Conservation (phyloP, 1,284 basidiomycete genomes). For the Apiotrichum laibachii region DNA sequence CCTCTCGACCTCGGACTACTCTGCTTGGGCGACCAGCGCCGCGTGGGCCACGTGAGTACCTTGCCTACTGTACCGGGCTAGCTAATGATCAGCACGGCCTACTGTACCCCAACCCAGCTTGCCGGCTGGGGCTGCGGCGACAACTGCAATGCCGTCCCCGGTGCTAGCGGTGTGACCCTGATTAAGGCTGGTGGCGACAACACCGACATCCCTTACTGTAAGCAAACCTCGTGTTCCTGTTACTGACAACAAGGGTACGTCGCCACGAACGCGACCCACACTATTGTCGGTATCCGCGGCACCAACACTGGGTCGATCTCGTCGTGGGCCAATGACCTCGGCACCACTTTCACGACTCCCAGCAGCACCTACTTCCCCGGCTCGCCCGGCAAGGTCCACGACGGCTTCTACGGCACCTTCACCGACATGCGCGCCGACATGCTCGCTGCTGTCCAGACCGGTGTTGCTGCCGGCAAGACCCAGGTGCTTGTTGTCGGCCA, state of each 20-base stretch:
- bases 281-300: constrained; percentile 23
- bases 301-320: constrained; percentile 17
- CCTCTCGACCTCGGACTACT: background rate
- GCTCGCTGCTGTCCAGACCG: constrained; percentile 7
- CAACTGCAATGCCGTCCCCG: background rate
- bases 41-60: background rate
- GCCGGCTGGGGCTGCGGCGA: background rate
- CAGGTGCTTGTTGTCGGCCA: constrained; percentile 34
- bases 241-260: constrained; percentile 1
- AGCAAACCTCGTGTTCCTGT: background rate
- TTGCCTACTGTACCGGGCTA: background rate
- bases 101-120: background rate
- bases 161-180: background rate
- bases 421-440: constrained; percentile 16
- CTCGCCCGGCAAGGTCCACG: constrained; percentile 20
- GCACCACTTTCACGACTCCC: constrained; percentile 15
- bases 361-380: constrained; percentile 19
- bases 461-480: constrained; percentile 5
- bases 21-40: background rate
- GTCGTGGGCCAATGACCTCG: constrained; percentile 25
- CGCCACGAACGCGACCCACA: constrained; percentile 6
- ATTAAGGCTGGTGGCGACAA: constrained; percentile 1
- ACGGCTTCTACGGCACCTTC: constrained; percentile 29
- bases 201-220: background rate
- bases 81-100: background rate